A percentile compares a stretch with the other conserved stretches of the same genome.
Evolutionary conservation across 495 filamentous ascomycete genomes (phyloP).

Genomic region (Tuber microsphaerosporum): DNA sequence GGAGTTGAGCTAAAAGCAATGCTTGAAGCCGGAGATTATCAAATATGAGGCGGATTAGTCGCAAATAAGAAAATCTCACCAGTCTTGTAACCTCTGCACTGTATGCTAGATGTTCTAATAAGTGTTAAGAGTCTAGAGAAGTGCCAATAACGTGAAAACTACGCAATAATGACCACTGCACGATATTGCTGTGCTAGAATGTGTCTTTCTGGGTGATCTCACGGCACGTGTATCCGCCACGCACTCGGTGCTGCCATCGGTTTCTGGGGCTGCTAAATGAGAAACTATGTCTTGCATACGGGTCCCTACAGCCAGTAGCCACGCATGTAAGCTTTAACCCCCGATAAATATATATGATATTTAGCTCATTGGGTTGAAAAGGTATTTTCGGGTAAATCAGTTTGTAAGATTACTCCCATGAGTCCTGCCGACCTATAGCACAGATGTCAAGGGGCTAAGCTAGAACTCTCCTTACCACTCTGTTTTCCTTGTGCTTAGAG

Average conservation of each 20-base stretch:
- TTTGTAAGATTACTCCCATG: neutral
- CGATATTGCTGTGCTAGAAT: neutral
- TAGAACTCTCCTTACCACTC: neutral
- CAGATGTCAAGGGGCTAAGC: neutral
- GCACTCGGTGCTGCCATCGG: neutral
- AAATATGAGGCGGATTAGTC: neutral
- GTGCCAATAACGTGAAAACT: neutral
- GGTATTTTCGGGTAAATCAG: neutral
- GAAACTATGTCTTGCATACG: neutral
- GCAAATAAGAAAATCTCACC: neutral
- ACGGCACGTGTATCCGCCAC: neutral
- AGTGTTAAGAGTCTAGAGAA: neutral
- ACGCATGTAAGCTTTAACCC: neutral
- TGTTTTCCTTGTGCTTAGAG: neutral
- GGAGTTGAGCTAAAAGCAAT: neutral
- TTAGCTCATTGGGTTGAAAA: neutral
- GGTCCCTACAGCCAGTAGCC: neutral
- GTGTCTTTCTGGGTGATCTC: neutral
- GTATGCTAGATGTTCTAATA: neutral
- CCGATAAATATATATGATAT: neutral
- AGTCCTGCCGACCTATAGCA: neutral
- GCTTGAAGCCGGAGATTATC: neutral
- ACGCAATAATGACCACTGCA: neutral
- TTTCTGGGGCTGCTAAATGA: neutral
- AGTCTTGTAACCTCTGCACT: neutral